Evolutionary conservation across 495 filamentous ascomycete species (phyloP), one percentile per base, ranked within the genome.

Genomic region (Podospora australis): DNA sequence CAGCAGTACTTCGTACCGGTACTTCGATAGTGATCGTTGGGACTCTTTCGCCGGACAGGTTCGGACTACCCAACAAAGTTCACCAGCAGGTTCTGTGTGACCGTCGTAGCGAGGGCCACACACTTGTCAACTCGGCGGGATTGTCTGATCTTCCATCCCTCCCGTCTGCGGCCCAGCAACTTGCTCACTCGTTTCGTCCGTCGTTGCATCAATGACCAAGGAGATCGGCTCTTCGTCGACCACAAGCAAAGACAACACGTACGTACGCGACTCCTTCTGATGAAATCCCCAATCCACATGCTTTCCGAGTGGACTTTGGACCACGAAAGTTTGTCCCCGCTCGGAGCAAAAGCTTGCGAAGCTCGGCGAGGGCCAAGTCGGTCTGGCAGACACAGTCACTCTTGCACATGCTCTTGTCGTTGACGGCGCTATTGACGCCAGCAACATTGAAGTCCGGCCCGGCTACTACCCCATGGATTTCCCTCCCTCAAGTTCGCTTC

Each of bases 61-160:
- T 36, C 32, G 32, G 32, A 36, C 14, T 16, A n/a, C 32, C 32
- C 32, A n/a, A 34, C n/a, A 34, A 10, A 34, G 30, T 34, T 4
- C 30, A 34, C 11, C 30, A 34, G 9, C 30, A 34, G 14, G 13
- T 21, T 6, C 28, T 22, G 26, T 25, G 29, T 22, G 46, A 40
- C 21, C 21, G 36, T 28, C 21, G 22, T 24, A 29, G 20, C 7
- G 43, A 16, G 32, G 32, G 32, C 19, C 13, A 36, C 32, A n/a
- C n/a, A n/a, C 32, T 36, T 36, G n/a, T 36, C 32, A 47, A 40
- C 48, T 41, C 23, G 25, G 43, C 50, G 44, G 46, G 30, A 32
- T 30, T 47, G 55, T 58, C 41, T 58, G 55, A 58, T 58, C 48
- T 52, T n/a, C 14, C 50, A 22, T 46, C 51, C 32, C 39, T 58